Conservation (phyloP, 257 asterid species). For the Solanum paucissectum region DNA sequence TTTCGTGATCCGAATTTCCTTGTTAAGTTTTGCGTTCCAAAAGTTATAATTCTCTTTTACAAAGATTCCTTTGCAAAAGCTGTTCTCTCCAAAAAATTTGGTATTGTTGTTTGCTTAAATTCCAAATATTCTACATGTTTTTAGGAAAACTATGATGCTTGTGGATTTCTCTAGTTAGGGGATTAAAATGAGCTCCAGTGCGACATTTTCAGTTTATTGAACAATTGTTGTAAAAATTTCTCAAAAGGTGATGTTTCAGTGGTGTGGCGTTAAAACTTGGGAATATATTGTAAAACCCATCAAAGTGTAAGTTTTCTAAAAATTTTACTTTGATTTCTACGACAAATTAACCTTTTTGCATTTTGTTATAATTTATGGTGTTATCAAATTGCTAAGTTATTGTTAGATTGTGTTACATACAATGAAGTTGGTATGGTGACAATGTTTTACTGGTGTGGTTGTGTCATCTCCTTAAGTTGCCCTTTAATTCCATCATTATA, state of each 20-base stretch:
- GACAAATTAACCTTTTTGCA: neutral
- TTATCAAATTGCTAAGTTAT: neutral
- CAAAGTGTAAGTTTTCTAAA: neutral
- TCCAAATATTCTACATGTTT: neutral
- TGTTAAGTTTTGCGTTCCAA: neutral
- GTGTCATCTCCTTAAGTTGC: neutral
- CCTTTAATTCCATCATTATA: slow-evolving; percentile 15
- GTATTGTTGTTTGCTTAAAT: neutral
- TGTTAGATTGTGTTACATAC: neutral
- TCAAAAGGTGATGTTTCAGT: neutral
- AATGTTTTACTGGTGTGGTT: neutral
- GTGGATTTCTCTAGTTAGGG: neutral
- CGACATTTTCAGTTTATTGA: neutral
- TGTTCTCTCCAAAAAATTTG: neutral
- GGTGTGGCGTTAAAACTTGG: neutral
- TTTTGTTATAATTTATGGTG: neutral
- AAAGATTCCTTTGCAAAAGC: neutral
- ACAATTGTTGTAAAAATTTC: neutral
- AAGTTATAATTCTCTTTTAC: neutral
- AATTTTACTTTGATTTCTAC: neutral
- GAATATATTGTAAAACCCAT: neutral
- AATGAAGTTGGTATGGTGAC: neutral
- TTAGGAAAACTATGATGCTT: neutral
- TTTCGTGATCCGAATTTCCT: neutral
- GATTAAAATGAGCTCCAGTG: neutral